phyloP scores from a whole-genome alignment of 2,329 filamentous ascomycete genomes.

The Talaromyces albobiverticillius region DNA sequence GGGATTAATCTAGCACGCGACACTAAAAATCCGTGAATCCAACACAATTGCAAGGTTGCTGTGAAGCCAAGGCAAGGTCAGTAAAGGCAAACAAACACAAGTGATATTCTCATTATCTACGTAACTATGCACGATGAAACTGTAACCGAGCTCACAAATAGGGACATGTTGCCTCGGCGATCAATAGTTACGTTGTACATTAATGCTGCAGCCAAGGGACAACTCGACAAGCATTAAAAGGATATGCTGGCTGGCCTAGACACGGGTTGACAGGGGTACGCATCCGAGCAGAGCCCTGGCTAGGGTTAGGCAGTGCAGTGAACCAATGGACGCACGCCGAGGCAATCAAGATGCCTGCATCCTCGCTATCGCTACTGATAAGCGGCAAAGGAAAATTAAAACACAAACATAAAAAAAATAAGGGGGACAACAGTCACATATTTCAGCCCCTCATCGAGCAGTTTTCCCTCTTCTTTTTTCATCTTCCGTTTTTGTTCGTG shows the following conservation, averaged over 20 bases:
- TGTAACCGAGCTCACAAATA: not conserved
- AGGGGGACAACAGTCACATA: not conserved
- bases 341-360: not conserved
- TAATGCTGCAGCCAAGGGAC: not conserved
- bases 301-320: not conserved
- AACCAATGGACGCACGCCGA: not conserved
- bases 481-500: not conserved
- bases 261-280: not conserved
- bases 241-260: not conserved
- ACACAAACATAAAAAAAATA: not conserved
- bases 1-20: not conserved
- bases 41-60: no score
- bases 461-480: constrained; percentile 5
- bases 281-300: not conserved
- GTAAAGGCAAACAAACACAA: no score
- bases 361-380: not conserved
- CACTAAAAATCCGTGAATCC: not conserved
- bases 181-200: not conserved
- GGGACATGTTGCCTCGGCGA: not conserved
- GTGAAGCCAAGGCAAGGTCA: no score
- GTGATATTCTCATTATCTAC: not conserved
- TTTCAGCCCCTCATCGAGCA: not conserved
- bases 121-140: not conserved
- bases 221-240: not conserved
- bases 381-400: not conserved